A percentile compares a stretch with the other conserved stretches of the same genome.
These are phyloP conservation scores for Lyophyllum atratum DNA, from an alignment of 768 basidiomycete species.

Conservation along the genomic window DNA sequence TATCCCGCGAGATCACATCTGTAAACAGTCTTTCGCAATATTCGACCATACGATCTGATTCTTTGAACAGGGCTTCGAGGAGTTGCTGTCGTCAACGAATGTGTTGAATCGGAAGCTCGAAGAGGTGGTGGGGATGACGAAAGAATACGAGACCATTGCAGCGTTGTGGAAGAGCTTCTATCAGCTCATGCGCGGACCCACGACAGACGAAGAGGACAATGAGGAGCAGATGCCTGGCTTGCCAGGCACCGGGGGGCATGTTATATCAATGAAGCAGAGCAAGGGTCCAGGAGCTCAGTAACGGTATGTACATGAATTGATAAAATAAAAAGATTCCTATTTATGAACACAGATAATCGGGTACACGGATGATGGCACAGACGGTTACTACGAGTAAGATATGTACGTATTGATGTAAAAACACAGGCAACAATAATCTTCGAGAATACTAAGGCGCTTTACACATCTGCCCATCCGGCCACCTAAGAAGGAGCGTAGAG, in stretches of 20 bases:
- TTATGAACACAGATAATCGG: constrained; percentile 36
- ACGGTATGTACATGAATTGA: constrained; percentile 7
- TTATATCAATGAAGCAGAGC: constrained; percentile 40
- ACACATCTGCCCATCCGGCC: constrained; percentile 63
- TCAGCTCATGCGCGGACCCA: constrained; percentile 65
- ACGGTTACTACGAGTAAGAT: constrained; percentile 20
- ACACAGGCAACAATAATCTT: constrained; percentile 24
- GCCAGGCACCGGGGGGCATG: constrained; percentile 75
- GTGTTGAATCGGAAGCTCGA: constrained; percentile 88
- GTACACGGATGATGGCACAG: constrained; percentile 31
- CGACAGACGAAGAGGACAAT: constrained; percentile 33
- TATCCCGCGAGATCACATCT: constrained; percentile 72
- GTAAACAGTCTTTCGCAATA: constrained; percentile 40
- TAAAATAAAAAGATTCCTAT: constrained; percentile 17
- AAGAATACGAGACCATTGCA: constrained; percentile 89
- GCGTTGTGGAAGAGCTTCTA: constrained; percentile 83
- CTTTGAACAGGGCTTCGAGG: constrained; percentile 75
- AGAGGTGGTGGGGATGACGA: constrained; percentile 90
- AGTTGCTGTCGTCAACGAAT: constrained; percentile 82
- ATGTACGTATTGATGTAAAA: constrained; percentile 20
- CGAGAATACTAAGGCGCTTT: constrained; percentile 29
- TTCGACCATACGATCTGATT: background rate
- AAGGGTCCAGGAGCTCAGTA: constrained; percentile 11
- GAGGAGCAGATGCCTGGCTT: constrained; percentile 43
- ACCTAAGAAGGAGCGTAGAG: constrained; percentile 28